Evolutionary conservation across 805 yeast genomes (phyloP).

Genomic region (Hanseniaspora nectarophila): DNA sequence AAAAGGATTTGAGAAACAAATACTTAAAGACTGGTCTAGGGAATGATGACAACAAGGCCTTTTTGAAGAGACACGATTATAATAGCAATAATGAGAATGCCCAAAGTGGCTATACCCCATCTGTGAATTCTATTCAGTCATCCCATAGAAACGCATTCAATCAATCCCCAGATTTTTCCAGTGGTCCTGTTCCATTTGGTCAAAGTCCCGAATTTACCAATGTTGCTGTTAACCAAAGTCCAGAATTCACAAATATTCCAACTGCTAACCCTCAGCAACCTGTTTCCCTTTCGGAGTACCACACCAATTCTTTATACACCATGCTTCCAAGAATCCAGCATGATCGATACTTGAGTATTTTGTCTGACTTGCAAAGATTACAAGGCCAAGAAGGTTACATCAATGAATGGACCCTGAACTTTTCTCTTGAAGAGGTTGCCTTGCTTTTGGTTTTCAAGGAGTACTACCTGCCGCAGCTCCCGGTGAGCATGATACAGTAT

Average conservation of each 20-base stretch:
- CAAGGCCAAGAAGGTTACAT: neutral
- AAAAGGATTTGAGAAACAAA: conserved; percentile 9
- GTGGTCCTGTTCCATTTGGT: too few relatives aligned
- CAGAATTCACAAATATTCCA: neutral
- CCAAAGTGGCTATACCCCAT: neutral
- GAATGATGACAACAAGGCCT: conserved; percentile 11
- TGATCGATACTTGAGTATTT: neutral
- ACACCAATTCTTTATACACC: neutral
- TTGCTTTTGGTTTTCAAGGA: conserved; percentile 9
- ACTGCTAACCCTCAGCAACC: neutral
- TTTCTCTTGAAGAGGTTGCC: conserved; percentile 4
- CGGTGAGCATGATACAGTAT: conserved; percentile 10
- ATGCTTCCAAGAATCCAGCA: conserved; percentile 1
- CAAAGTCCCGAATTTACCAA: too few relatives aligned
- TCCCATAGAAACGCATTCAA: neutral
- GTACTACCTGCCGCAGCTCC: conserved; percentile 11
- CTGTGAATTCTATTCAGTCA: conserved; percentile 4
- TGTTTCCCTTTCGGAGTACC: neutral
- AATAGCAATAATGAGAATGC: neutral
- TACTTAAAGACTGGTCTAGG: conserved; percentile 5
- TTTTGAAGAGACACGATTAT: conserved; percentile 10
- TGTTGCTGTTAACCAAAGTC: too few relatives aligned
- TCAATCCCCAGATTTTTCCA: too few relatives aligned
- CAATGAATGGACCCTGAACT: conserved; percentile 2
- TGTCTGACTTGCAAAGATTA: neutral